A percentile compares a stretch with the other conserved stretches of the same genome.
Evolutionary conservation across 352 stramenopile genomes (phyloP).

Genomic region (Lagenidium sp.): DNA sequence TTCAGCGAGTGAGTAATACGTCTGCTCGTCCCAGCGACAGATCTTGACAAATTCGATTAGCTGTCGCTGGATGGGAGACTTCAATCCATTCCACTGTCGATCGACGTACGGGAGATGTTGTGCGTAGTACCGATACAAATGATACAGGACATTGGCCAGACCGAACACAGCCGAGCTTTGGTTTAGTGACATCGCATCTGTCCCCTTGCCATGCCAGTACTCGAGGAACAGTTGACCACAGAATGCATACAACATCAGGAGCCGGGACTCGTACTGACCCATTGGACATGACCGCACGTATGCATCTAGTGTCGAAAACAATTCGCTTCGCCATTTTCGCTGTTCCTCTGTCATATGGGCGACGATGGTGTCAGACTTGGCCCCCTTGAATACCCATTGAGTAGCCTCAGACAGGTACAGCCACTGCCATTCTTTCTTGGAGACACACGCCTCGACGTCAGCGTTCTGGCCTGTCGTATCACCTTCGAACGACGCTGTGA

Average conservation of each 20-base stretch:
- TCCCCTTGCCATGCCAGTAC: constrained; percentile 24
- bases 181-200: constrained; percentile 8
- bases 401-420: constrained; percentile 52
- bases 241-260: constrained; percentile 88
- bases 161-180: no score
- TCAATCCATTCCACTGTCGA: constrained; percentile 80
- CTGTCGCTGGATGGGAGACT: constrained; percentile 94
- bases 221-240: constrained; percentile 81
- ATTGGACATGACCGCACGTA: constrained; percentile 87
- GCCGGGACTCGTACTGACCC: constrained; percentile 86
- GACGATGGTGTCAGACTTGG: neutral
- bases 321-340: constrained; percentile 54
- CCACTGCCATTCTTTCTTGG: constrained; percentile 32
- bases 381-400: constrained; percentile 42
- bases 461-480: constrained; percentile 17
- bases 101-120: constrained; percentile 84
- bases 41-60: constrained; percentile 98
- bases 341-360: constrained; percentile 19
- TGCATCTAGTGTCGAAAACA: constrained; percentile 88
- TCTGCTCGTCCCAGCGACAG: constrained; percentile 99
- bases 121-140: constrained; percentile 94
- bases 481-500: constrained; percentile 63
- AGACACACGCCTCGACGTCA: neutral
- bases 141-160: constrained; percentile 86
- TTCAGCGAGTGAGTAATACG: constrained; percentile 98